A percentile compares a stretch with the other conserved stretches of the same genome.
phyloP scores from a whole-genome alignment of 495 filamentous ascomycete species.

The Aspergillus sclerotiicarbonarius region DNA sequence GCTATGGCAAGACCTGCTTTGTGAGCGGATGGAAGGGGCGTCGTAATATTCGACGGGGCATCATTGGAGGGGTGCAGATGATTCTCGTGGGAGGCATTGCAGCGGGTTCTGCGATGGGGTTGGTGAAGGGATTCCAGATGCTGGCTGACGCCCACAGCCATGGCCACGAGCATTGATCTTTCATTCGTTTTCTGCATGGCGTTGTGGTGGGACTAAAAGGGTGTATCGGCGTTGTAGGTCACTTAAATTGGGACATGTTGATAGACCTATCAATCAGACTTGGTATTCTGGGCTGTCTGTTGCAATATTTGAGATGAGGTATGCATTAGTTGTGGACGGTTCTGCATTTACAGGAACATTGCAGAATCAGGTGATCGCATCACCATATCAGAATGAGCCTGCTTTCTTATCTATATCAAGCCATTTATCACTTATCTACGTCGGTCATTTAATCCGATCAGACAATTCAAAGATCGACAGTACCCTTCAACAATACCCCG shows the following conservation, averaged over 20 bases:
- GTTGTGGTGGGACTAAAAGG: background rate
- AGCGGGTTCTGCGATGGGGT: conserved; percentile 62
- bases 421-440: no score
- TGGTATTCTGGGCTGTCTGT: no score
- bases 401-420: no score
- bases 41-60: conserved; percentile 38
- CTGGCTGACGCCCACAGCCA: conserved; percentile 22
- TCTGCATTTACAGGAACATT: no score
- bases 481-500: no score
- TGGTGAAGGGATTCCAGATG: conserved; percentile 56
- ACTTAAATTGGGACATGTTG: background rate
- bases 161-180: background rate
- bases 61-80: conserved; percentile 60
- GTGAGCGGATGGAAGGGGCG: conserved; percentile 38
- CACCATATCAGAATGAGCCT: no score
- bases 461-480: no score
- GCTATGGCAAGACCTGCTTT: conserved; percentile 66
- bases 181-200: background rate
- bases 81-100: conserved; percentile 64
- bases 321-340: no score
- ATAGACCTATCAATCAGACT: no score
- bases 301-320: no score
- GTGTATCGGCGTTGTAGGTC: background rate
- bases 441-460: no score
- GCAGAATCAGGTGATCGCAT: no score